Conservation (phyloP, 306 rosid genomes). For the Castanospermum australe region DNA sequence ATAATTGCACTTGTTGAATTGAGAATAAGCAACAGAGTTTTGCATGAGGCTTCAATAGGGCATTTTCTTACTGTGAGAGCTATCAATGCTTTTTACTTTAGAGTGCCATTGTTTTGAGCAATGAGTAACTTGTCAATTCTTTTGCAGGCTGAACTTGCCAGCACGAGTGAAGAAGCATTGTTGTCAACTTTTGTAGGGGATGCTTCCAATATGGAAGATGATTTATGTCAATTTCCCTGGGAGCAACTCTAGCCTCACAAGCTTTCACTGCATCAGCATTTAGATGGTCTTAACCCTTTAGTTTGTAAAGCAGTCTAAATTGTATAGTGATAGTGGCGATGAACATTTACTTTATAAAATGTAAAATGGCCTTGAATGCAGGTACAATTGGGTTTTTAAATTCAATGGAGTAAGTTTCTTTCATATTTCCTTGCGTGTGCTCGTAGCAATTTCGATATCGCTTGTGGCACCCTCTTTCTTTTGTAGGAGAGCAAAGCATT, state of each 20-base stretch:
- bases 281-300: slow-evolving; percentile 24
- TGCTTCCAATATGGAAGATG: slow-evolving; percentile 44
- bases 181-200: slow-evolving; percentile 36
- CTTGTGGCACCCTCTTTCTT: background rate
- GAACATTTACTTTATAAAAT: slow-evolving; percentile 13
- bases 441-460: background rate
- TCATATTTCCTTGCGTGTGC: background rate
- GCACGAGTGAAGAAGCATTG: slow-evolving; percentile 39
- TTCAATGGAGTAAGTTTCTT: background rate
- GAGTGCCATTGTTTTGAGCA: background rate
- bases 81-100: background rate
- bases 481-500: background rate
- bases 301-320: slow-evolving; percentile 16
- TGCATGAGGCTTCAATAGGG: background rate
- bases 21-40: background rate
- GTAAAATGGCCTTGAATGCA: slow-evolving; percentile 5
- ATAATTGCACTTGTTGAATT: slow-evolving; percentile 3
- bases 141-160: slow-evolving; percentile 77
- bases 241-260: slow-evolving; percentile 13
- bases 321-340: slow-evolving; percentile 20
- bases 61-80: background rate
- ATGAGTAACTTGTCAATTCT: background rate
- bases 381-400: slow-evolving; percentile 9
- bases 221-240: slow-evolving; percentile 42
- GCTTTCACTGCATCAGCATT: slow-evolving; percentile 7